phyloP scores from a whole-genome alignment of 331 rosid genomes.

The Malus hybrid region DNA sequence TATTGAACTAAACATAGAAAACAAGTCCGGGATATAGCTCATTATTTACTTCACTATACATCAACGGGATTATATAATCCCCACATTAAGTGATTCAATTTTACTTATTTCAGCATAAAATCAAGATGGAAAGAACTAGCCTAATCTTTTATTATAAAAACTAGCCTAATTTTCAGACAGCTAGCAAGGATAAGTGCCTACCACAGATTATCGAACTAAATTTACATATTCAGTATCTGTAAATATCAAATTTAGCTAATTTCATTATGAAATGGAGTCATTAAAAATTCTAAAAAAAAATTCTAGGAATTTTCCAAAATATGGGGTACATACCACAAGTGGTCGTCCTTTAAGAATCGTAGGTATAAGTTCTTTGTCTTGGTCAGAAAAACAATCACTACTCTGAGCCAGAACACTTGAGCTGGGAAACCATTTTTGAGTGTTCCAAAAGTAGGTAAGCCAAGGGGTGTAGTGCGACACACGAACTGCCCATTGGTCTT shows the following conservation, averaged over 20 bases:
- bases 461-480: constrained; percentile 75
- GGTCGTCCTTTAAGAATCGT: neutral
- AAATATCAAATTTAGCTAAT: neutral
- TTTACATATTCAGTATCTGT: neutral
- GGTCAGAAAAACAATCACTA: constrained; percentile 33
- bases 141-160: neutral
- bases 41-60: neutral
- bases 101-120: neutral
- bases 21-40: neutral
- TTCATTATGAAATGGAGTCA: neutral
- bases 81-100: neutral
- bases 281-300: neutral
- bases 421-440: constrained; percentile 71
- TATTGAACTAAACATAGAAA: neutral
- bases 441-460: constrained; percentile 95
- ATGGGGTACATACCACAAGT: constrained; percentile 19
- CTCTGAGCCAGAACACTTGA: constrained; percentile 19
- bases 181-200: neutral
- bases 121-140: neutral
- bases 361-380: constrained; percentile 46
- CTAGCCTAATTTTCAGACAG: neutral
- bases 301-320: neutral
- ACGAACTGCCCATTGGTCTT: constrained; percentile 68
- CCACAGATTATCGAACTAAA: neutral
- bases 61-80: neutral